These are phyloP conservation scores for Anastatica hierochuntica DNA, from an alignment of 345 rosid species.

Conservation along the genomic window DNA sequence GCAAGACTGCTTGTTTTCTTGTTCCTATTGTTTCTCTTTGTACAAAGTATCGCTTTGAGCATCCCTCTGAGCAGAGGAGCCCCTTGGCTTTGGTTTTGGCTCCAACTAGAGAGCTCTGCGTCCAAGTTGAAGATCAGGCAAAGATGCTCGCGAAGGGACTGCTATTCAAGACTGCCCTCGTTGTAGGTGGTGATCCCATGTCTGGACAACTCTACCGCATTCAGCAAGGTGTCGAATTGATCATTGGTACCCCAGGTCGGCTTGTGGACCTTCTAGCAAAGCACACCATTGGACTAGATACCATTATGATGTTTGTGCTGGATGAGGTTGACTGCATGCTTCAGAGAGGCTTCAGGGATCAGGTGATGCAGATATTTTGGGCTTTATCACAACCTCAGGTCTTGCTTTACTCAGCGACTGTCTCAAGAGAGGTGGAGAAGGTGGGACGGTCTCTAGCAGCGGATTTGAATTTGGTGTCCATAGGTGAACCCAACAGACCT, in stretches of 20 bases:
- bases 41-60: slow-evolving; percentile 29
- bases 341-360: slow-evolving; percentile 78
- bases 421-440: slow-evolving; percentile 59
- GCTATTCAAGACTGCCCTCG: slow-evolving; percentile 87
- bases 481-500: slow-evolving; percentile 56
- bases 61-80: slow-evolving; percentile 26
- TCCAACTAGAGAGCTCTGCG: slow-evolving; percentile 86
- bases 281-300: slow-evolving; percentile 49
- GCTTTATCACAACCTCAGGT: slow-evolving; percentile 75
- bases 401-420: slow-evolving; percentile 76
- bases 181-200: slow-evolving; percentile 85
- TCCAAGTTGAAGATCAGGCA: slow-evolving; percentile 88
- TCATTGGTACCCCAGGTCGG: slow-evolving; percentile 83
- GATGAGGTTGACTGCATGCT: slow-evolving; percentile 98
- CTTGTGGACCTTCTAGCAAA: slow-evolving; percentile 70
- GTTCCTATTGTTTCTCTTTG: slow-evolving; percentile 64
- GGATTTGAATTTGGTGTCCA: slow-evolving; percentile 35
- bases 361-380: slow-evolving; percentile 74
- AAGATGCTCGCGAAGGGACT: slow-evolving; percentile 85
- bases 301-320: slow-evolving; percentile 42
- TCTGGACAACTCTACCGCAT: slow-evolving; percentile 68
- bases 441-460: slow-evolving; percentile 46
- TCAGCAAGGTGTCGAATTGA: slow-evolving; percentile 75
- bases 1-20: slow-evolving; percentile 85
- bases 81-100: slow-evolving; percentile 65